Conservation (phyloP, 495 filamentous ascomycete genomes). For the Lepraria neglecta region DNA sequence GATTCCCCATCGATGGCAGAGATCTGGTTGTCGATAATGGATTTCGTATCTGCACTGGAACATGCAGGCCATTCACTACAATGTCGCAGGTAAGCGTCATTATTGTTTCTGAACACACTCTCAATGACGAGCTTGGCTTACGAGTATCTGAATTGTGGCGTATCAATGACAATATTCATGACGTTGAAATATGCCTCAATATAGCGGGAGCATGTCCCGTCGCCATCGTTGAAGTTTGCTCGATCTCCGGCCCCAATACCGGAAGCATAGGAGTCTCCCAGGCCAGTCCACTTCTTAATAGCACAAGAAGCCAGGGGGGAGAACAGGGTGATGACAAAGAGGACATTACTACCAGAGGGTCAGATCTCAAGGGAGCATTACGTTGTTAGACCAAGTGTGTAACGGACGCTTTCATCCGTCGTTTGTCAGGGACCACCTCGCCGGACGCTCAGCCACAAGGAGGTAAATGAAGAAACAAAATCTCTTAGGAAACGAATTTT, state of each 20-base stretch:
- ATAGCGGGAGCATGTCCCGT: conserved; percentile 3
- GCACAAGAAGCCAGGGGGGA: not conserved
- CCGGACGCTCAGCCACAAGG: too few species aligned
- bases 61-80: not conserved
- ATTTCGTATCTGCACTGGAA: not conserved
- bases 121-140: not conserved
- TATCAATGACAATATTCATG: conserved; percentile 1
- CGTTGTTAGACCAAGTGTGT: too few species aligned
- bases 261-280: conserved; percentile 2
- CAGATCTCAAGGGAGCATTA: too few species aligned
- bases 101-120: not conserved
- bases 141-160: not conserved
- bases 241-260: conserved; percentile 2
- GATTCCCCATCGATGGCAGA: not conserved
- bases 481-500: too few species aligned
- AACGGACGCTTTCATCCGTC: too few species aligned
- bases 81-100: too few species aligned
- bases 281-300: not conserved
- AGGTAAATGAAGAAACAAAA: too few species aligned
- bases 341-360: too few species aligned
- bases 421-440: too few species aligned
- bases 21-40: not conserved
- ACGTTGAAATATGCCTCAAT: conserved; percentile 2
- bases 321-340: not conserved
- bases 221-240: not conserved